phyloP scores from a whole-genome alignment of 208 protist species.

The Leishmania turanica region DNA sequence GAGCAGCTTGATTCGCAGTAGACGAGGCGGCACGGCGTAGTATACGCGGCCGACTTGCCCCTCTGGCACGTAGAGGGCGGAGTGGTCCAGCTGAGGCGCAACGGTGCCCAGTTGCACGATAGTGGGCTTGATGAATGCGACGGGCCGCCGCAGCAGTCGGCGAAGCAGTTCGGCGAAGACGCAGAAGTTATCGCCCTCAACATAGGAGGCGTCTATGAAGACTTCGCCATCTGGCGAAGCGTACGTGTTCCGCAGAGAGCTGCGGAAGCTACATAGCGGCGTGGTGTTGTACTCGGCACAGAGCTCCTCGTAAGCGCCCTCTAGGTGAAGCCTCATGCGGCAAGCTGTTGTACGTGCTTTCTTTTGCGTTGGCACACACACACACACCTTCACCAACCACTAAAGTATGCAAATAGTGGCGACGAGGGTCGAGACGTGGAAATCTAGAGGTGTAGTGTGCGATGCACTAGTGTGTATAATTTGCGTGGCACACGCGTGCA shows the following conservation, averaged over 20 bases:
- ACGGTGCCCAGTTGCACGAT: background rate
- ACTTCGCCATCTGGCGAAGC: constrained; percentile 24
- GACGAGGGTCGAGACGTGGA: background rate
- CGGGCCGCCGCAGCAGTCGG: constrained; percentile 13
- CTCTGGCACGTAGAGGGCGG: background rate
- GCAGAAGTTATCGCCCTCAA: constrained; percentile 34
- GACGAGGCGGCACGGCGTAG: constrained; percentile 25
- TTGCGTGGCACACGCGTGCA: background rate
- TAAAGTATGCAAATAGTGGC: background rate
- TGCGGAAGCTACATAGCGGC: constrained; percentile 9
- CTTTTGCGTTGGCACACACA: background rate
- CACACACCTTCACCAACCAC: background rate
- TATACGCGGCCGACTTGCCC: constrained; percentile 4
- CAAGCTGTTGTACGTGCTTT: background rate
- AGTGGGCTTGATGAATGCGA: constrained; percentile 14
- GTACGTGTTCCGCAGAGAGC: constrained; percentile 21
- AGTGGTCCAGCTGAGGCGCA: background rate
- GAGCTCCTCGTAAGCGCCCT: constrained; percentile 19
- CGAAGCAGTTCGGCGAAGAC: constrained; percentile 34
- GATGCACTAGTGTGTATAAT: background rate
- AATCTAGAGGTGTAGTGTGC: background rate
- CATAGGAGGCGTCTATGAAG: constrained; percentile 31
- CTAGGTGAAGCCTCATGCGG: constrained; percentile 29
- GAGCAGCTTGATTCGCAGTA: constrained; percentile 30
- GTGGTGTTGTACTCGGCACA: constrained; percentile 29